Evolutionary conservation across 106 monocot species (phyloP), one percentile per base, ranked within the genome.

Genomic region (Iris macrosiphon): DNA sequence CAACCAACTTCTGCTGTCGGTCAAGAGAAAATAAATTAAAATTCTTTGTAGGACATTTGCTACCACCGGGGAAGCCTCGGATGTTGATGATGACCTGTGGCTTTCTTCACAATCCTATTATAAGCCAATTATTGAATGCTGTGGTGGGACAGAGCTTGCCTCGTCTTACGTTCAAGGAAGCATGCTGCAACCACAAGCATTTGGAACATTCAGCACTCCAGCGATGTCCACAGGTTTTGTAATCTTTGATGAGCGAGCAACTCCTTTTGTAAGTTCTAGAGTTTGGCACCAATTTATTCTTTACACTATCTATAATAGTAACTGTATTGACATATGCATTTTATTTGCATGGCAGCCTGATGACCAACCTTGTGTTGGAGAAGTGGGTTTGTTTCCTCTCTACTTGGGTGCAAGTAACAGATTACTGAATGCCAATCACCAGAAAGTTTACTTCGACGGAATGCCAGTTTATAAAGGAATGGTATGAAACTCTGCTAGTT

Each of bases 61-160:
- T 48, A 56, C 89, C 2, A 95, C 89, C 27, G 95, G 89, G 40
- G 89, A 95, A 72, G 71, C 82, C 3, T 95, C 95, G 56, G 72
- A 89, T 66, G 48, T 85, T 16, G 89, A 89, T 76, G 95, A 95
- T 72, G 73, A 89, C 63, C 42, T 95, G 14, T 89, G 95, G 95
- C 78, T 89, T 65, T 82, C 85, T 74, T 95, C 95, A 23, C 66
- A 68, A 68, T 30, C 85, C 13, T 68, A 13, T 27, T 95, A 89
- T 55, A 71, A 58, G 45, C 95, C 95, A 8, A 62, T 95, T 40
- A 66, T 95, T 52, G 89, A 95, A 71, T 84, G 84, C 43, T 95
- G 95, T 58, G 89, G 95, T 38, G 95, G 95, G 9, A 85, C 95
- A 18, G 95, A 95, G 52, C 85, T 95, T 52, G 78, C 89, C 41